Conservation (phyloP, 1,139 yeast genomes). For the Suhomyces panamericanus region DNA sequence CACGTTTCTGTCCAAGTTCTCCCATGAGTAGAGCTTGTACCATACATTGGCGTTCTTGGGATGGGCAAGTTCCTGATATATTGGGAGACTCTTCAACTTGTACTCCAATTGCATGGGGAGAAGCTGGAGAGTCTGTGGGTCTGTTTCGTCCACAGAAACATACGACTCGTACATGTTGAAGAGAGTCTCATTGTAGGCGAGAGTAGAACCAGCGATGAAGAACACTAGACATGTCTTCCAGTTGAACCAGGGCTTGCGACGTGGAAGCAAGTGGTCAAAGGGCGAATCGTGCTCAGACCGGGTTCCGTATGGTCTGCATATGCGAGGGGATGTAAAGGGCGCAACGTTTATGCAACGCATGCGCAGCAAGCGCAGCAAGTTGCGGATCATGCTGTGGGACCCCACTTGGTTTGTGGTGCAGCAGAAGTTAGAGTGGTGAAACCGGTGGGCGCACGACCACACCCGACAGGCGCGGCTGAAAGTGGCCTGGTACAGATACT, state of each 20-base stretch:
- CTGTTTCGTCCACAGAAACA: conserved; percentile 28
- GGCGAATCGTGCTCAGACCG: conserved; percentile 39
- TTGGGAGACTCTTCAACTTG: conserved; percentile 51
- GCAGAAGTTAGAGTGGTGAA: background rate
- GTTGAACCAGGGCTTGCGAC: conserved; percentile 29
- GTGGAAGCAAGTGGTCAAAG: conserved; percentile 32
- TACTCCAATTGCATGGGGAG: conserved; percentile 38
- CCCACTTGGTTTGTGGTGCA: background rate
- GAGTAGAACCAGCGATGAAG: conserved; percentile 29
- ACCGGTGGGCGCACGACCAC: background rate
- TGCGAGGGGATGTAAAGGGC: background rate
- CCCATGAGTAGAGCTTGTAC: conserved; percentile 58
- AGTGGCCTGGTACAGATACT: too few species aligned
- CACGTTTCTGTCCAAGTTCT: conserved; percentile 50
- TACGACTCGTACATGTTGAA: conserved; percentile 35
- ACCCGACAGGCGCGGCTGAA: too few species aligned
- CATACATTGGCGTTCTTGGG: conserved; percentile 42
- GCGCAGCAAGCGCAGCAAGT: background rate
- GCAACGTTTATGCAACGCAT: background rate
- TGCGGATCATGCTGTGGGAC: background rate
- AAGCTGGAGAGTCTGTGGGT: conserved; percentile 17
- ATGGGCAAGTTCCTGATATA: conserved; percentile 50
- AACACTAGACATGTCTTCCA: conserved; percentile 36
- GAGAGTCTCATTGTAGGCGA: conserved; percentile 38
- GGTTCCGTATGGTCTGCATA: conserved; percentile 19